phyloP scores from a whole-genome alignment of 441 rosid species.

The Monsonia emarginata region DNA sequence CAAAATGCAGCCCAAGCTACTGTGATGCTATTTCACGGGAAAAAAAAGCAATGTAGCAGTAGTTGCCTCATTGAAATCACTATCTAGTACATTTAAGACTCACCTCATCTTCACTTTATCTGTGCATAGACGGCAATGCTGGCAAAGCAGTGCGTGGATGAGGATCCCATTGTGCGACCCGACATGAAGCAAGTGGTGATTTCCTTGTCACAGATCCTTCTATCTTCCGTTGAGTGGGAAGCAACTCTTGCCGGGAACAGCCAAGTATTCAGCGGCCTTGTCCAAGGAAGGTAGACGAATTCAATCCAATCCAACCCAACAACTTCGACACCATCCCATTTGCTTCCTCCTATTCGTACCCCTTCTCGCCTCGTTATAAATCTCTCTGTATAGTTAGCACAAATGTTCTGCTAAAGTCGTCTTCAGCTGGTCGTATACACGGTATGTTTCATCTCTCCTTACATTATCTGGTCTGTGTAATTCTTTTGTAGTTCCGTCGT shows the following conservation, averaged over 20 bases:
- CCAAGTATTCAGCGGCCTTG: conserved; percentile 93
- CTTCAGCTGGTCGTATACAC: too few relatives aligned
- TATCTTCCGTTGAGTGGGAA: conserved; percentile 94
- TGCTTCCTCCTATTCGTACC: too few relatives aligned
- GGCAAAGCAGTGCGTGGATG: conserved; percentile 86
- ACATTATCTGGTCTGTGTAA: too few relatives aligned
- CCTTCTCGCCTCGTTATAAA: too few relatives aligned
- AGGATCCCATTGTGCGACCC: conserved; percentile 78
- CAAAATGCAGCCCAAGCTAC: too few relatives aligned
- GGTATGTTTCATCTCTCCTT: too few relatives aligned
- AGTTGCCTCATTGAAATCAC: neutral
- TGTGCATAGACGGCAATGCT: conserved; percentile 59
- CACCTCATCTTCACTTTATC: neutral
- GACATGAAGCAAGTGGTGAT: conserved; percentile 96
- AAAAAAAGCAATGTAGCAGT: neutral
- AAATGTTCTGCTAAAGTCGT: too few relatives aligned
- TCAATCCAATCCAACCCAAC: neutral
- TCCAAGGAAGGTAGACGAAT: conserved; percentile 64
- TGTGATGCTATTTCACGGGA: neutral
- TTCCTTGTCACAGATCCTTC: conserved; percentile 70
- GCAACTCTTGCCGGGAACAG: conserved; percentile 95
- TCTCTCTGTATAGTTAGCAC: too few relatives aligned
- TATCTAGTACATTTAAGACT: neutral
- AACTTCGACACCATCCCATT: too few relatives aligned
- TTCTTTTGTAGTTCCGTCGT: too few relatives aligned